Evolutionary conservation across 2,329 filamentous ascomycete genomes (phyloP).

Genomic region (Aspergillus sp.): DNA sequence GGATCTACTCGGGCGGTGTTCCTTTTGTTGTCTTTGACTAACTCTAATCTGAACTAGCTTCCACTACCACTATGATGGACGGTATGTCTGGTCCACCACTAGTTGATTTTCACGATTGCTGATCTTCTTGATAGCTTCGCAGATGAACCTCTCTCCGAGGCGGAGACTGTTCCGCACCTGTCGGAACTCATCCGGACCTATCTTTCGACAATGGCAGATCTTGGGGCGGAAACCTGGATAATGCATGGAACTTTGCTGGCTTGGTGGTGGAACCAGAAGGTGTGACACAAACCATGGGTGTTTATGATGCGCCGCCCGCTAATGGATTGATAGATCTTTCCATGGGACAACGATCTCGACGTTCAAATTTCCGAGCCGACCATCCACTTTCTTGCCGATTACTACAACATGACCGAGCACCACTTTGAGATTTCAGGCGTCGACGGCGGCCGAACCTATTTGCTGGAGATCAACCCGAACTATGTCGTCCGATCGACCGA

Average conservation of each 20-base stretch:
- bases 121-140: conserved; percentile 49
- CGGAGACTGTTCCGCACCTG: conserved; percentile 52
- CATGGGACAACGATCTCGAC: conserved; percentile 64
- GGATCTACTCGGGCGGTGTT: not conserved
- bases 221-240: conserved; percentile 63
- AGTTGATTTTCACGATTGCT: conserved; percentile 10
- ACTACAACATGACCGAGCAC: conserved; percentile 66
- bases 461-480: conserved; percentile 63
- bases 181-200: conserved; percentile 58
- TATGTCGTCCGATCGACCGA: conserved; percentile 48
- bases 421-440: conserved; percentile 45
- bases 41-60: conserved; percentile 40
- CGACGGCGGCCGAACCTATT: conserved; percentile 47
- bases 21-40: conserved; percentile 11
- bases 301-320: conserved; percentile 8
- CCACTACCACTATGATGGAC: conserved; percentile 59
- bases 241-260: conserved; percentile 64
- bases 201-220: conserved; percentile 57
- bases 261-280: conserved; percentile 65
- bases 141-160: conserved; percentile 45
- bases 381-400: conserved; percentile 58
- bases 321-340: conserved; percentile 49
- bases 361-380: conserved; percentile 59
- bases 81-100: conserved; percentile 24
- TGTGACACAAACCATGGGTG: conserved; percentile 15